These are phyloP conservation scores for Mortierella sp. DNA, from an alignment of 371 early-diverging fungal species.

Conservation along the genomic window DNA sequence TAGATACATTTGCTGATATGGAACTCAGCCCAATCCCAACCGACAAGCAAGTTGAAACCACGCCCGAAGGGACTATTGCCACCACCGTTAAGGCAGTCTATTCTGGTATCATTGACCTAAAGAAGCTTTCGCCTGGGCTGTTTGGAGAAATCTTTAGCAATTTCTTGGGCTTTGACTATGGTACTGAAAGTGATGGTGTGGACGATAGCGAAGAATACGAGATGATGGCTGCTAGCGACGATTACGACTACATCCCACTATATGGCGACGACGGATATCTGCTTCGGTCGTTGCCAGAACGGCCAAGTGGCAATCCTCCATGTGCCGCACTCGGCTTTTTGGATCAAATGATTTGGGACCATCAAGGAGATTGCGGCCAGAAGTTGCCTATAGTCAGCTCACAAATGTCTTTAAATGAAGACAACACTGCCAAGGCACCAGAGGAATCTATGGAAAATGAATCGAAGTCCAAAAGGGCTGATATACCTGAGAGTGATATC, in stretches of 20 bases:
- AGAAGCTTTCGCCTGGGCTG: neutral
- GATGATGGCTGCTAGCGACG: neutral
- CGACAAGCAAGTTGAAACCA: neutral
- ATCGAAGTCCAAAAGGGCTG: no score
- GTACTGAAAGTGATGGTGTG: neutral
- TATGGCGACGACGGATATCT: conserved; percentile 13
- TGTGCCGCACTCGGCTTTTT: neutral
- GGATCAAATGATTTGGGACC: conserved; percentile 22
- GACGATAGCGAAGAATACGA: neutral
- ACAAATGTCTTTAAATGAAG: neutral
- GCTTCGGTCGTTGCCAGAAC: conserved; percentile 4
- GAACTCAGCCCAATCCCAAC: neutral
- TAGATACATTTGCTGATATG: neutral
- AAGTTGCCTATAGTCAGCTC: neutral
- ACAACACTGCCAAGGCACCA: neutral
- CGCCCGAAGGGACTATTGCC: neutral
- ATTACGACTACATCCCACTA: neutral
- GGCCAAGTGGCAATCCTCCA: neutral
- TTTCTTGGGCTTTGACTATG: neutral
- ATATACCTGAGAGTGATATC: neutral
- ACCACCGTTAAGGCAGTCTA: neutral
- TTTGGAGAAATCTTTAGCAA: neutral
- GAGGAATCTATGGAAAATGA: neutral
- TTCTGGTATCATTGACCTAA: neutral
- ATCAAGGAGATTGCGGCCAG: conserved; percentile 4